Conservation (phyloP, 1,284 basidiomycete genomes). For the Waitea zeae region DNA sequence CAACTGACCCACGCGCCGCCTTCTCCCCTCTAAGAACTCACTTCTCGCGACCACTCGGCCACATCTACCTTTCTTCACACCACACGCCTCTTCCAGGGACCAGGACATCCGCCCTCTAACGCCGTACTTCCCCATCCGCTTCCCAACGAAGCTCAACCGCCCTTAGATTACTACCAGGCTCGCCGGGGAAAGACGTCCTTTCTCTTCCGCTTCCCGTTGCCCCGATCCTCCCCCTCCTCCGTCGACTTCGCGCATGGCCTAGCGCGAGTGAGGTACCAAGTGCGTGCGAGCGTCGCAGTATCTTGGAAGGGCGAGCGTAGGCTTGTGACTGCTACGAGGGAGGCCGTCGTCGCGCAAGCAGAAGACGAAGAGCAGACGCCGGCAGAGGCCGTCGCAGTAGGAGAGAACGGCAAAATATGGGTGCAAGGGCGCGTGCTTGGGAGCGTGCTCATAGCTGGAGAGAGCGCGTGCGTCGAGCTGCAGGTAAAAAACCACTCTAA, state of each 20-base stretch:
- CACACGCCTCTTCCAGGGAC: slow-evolving; percentile 56
- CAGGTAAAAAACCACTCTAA: slow-evolving; percentile 63
- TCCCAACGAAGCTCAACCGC: slow-evolving; percentile 36
- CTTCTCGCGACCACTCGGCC: slow-evolving; percentile 59
- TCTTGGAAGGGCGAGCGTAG: slow-evolving; percentile 54
- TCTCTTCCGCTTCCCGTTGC: slow-evolving; percentile 53
- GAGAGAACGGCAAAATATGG: slow-evolving; percentile 64
- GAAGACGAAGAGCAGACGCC: slow-evolving; percentile 25
- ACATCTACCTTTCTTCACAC: slow-evolving; percentile 56
- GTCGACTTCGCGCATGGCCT: slow-evolving; percentile 50
- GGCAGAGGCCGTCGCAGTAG: slow-evolving; percentile 44
- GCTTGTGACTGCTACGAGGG: slow-evolving; percentile 39
- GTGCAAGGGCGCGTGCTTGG: slow-evolving; percentile 47
- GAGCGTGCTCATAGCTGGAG: slow-evolving; percentile 44
- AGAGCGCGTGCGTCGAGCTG: slow-evolving; percentile 50
- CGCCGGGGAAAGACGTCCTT: slow-evolving; percentile 56
- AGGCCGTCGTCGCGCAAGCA: slow-evolving; percentile 47
- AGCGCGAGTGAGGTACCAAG: slow-evolving; percentile 50
- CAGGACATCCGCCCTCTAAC: slow-evolving; percentile 63
- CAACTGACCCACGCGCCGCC: too few species aligned
- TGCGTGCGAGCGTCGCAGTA: slow-evolving; percentile 50
- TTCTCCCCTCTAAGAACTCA: slow-evolving; percentile 30
- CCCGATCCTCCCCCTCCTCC: slow-evolving; percentile 43
- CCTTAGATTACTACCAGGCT: slow-evolving; percentile 45
- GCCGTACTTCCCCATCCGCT: slow-evolving; percentile 42